phyloP scores from a whole-genome alignment of 225 moss, liverwort and hornwort species.

The Marchantia polymorpha region DNA sequence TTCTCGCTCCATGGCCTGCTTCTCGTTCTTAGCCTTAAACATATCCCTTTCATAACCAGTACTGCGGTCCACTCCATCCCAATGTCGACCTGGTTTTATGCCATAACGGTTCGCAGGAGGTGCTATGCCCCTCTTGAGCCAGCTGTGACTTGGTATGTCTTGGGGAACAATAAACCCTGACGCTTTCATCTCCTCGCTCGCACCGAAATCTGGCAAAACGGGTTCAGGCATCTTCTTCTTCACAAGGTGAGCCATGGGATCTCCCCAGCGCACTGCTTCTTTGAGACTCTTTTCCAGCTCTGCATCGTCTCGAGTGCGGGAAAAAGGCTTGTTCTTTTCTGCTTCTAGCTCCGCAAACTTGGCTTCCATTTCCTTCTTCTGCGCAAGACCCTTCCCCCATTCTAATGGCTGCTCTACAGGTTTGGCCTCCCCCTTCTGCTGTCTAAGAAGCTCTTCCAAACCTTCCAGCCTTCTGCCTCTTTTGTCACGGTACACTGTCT shows the following conservation, averaged over 20 bases:
- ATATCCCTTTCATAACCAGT: slow-evolving; percentile 79
- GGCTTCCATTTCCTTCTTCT: slow-evolving; percentile 65
- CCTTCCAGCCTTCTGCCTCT: slow-evolving; percentile 92
- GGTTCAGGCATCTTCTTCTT: slow-evolving; percentile 54
- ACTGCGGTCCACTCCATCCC: slow-evolving; percentile 97
- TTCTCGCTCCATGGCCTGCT: slow-evolving; percentile 77
- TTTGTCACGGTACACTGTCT: slow-evolving; percentile 88
- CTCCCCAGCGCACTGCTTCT: slow-evolving; percentile 77
- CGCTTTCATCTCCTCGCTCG: slow-evolving; percentile 85
- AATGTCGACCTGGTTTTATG: slow-evolving; percentile 89
- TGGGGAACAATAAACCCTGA: slow-evolving; percentile 92
- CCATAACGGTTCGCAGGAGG: slow-evolving; percentile 88
- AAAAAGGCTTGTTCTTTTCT: slow-evolving; percentile 84
- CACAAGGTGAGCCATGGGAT: slow-evolving; percentile 98
- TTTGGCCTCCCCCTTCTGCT: slow-evolving; percentile 80
- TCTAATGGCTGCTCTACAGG: slow-evolving; percentile 70
- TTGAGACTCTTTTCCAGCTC: slow-evolving; percentile 71
- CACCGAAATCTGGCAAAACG: slow-evolving; percentile 74
- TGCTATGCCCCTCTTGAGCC: slow-evolving; percentile 72
- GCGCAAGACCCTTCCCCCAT: slow-evolving; percentile 97
- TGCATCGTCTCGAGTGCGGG: slow-evolving; percentile 85
- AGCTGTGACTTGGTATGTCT: slow-evolving; percentile 78
- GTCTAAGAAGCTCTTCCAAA: slow-evolving; percentile 78
- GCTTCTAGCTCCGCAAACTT: slow-evolving; percentile 65
- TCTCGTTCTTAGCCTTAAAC: slow-evolving; percentile 89